Evolutionary conservation across 495 filamentous ascomycete species (phyloP).

Genomic region (Penicillium daleae): DNA sequence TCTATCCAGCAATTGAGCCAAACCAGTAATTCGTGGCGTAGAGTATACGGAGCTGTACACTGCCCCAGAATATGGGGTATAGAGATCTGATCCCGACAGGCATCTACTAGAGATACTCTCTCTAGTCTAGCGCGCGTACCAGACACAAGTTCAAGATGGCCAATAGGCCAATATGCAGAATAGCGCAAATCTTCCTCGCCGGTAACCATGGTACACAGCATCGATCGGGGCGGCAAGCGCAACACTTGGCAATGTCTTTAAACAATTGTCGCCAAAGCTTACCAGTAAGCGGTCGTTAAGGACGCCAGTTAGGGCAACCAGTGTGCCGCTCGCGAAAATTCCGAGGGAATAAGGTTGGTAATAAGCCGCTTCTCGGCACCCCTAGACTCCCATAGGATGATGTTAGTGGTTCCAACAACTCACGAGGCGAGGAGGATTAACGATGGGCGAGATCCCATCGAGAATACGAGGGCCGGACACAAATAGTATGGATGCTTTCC

Average conservation of each 20-base stretch:
- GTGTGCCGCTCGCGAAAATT: slow-evolving; percentile 6
- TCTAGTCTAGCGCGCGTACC: neutral
- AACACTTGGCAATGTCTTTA: neutral
- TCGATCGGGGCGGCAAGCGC: slow-evolving; percentile 5
- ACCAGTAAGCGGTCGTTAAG: slow-evolving; percentile 3
- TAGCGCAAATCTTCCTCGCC: slow-evolving; percentile 2
- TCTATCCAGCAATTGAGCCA: neutral
- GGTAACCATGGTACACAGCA: slow-evolving; percentile 1
- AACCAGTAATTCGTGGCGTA: neutral
- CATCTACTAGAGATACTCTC: neutral
- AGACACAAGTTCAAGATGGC: neutral
- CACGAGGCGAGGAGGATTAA: neutral
- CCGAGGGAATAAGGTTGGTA: slow-evolving; percentile 8
- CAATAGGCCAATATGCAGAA: neutral
- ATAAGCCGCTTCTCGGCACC: neutral
- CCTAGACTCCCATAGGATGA: neutral
- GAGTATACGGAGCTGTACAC: neutral
- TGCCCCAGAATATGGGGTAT: neutral
- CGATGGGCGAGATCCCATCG: neutral
- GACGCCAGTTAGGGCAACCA: slow-evolving; percentile 7
- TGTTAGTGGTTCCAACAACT: neutral
- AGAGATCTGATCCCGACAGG: neutral
- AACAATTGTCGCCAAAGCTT: neutral
- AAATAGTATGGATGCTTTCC: slow-evolving; percentile 12
- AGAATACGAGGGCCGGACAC: slow-evolving; percentile 9